These are phyloP conservation scores for Metarhizium humberi DNA, from an alignment of 2,329 filamentous ascomycete species.

Conservation along the genomic window DNA sequence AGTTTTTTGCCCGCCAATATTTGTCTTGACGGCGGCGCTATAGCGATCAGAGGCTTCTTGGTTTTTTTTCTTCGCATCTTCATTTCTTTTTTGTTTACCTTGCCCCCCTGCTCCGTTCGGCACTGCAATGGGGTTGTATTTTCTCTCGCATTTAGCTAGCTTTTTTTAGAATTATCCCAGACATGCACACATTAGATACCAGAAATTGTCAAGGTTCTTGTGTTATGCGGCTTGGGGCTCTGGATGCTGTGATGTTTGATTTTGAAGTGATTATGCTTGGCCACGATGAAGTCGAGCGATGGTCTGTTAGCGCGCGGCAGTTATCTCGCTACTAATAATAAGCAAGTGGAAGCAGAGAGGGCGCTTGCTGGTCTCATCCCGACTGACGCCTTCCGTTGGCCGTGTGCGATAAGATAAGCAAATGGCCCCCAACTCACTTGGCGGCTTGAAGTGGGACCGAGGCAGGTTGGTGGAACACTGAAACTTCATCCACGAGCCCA, in stretches of 20 bases:
- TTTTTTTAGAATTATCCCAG: background rate
- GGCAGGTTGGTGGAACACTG: background rate
- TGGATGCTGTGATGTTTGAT: background rate
- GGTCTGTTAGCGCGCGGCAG: background rate
- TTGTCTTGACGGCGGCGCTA: background rate
- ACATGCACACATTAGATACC: background rate
- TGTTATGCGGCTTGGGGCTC: background rate
- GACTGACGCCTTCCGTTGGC: background rate
- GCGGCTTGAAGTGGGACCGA: background rate
- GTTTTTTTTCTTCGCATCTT: too few species aligned
- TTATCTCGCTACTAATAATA: background rate
- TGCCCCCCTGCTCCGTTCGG: background rate
- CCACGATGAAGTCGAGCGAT: background rate
- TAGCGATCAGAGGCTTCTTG: background rate
- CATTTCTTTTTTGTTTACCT: too few species aligned
- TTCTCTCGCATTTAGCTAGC: background rate
- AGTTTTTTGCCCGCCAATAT: background rate
- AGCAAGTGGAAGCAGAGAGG: background rate
- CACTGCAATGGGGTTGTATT: background rate
- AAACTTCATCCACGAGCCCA: background rate
- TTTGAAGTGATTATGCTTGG: background rate
- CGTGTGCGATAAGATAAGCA: conserved; percentile 17
- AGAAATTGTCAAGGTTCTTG: background rate
- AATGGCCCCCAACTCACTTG: background rate
- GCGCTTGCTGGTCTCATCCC: background rate